Conservation (phyloP, 1,284 basidiomycete genomes). For the Naganishia liquefaciens region DNA sequence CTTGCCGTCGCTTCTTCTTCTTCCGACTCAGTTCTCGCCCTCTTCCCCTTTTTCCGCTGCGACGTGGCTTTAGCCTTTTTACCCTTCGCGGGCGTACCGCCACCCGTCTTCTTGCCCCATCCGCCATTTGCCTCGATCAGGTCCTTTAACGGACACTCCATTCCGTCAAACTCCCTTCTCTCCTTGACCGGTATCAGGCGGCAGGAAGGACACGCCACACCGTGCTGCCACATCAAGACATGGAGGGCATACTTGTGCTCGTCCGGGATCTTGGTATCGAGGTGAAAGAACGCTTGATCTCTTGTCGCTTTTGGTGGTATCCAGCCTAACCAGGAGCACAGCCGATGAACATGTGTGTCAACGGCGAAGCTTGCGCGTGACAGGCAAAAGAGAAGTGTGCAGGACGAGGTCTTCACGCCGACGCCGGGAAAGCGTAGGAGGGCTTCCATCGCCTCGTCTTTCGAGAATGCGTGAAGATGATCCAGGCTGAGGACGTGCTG, state of each 20-base stretch:
- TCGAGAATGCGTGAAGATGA: conserved; percentile 54
- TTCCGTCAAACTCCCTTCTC: conserved; percentile 27
- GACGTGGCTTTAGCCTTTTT: conserved; percentile 12
- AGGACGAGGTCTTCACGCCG: conserved; percentile 75
- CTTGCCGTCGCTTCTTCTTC: conserved; percentile 19
- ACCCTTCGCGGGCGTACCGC: background rate
- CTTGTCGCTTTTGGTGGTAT: conserved; percentile 28
- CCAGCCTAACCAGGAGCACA: conserved; percentile 34
- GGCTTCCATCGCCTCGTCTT: conserved; percentile 68
- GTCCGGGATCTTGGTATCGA: conserved; percentile 30
- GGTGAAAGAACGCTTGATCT: conserved; percentile 33
- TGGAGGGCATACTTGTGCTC: conserved; percentile 33
- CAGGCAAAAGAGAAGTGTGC: conserved; percentile 74
- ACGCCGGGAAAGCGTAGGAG: conserved; percentile 69
- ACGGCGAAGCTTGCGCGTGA: conserved; percentile 72
- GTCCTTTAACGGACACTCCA: conserved; percentile 31
- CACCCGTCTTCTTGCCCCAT: conserved; percentile 6
- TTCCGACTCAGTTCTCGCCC: conserved; percentile 4
- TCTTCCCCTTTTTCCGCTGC: conserved; percentile 5
- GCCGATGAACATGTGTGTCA: conserved; percentile 59
- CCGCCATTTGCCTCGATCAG: conserved; percentile 29
- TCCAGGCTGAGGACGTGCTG: conserved; percentile 54
- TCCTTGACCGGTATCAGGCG: conserved; percentile 32
- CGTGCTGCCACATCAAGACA: conserved; percentile 34
- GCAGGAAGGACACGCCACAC: conserved; percentile 30